Evolutionary conservation across 169 alveolate species (phyloP).

Genomic region (Besnoitia besnoiti): DNA sequence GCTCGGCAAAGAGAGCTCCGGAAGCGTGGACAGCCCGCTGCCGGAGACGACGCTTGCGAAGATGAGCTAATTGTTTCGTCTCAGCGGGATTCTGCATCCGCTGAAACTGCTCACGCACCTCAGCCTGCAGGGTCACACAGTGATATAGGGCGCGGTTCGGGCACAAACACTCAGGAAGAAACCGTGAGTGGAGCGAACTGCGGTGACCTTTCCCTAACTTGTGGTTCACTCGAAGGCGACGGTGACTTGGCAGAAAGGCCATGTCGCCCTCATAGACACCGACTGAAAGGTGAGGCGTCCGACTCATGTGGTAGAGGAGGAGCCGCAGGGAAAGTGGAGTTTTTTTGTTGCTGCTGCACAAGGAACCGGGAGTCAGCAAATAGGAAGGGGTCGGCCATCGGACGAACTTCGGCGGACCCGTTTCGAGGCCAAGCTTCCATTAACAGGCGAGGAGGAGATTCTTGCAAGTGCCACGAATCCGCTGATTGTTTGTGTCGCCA

Average conservation of each 20-base stretch:
- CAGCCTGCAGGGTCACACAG: background rate
- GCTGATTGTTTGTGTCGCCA: background rate
- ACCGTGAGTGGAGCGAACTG: background rate
- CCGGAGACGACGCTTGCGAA: background rate
- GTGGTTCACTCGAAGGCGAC: no score
- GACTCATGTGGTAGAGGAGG: background rate
- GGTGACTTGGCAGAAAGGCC: no score
- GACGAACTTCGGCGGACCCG: background rate
- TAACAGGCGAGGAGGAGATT: background rate
- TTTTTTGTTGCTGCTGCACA: background rate
- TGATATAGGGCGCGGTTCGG: background rate
- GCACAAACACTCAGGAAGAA: background rate
- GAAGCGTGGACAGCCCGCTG: background rate
- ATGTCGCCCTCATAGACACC: background rate
- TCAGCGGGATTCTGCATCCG: background rate
- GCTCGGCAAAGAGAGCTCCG: background rate
- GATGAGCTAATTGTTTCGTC: background rate
- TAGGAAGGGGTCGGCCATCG: background rate
- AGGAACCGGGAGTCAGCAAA: background rate
- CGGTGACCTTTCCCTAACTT: no score
- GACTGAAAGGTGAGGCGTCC: background rate
- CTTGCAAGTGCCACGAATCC: background rate
- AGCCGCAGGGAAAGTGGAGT: background rate
- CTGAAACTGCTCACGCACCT: background rate
- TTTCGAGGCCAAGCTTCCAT: background rate